These are phyloP conservation scores for Tuber borchii DNA, from an alignment of 495 filamentous ascomycete genomes.

Conservation along the genomic window DNA sequence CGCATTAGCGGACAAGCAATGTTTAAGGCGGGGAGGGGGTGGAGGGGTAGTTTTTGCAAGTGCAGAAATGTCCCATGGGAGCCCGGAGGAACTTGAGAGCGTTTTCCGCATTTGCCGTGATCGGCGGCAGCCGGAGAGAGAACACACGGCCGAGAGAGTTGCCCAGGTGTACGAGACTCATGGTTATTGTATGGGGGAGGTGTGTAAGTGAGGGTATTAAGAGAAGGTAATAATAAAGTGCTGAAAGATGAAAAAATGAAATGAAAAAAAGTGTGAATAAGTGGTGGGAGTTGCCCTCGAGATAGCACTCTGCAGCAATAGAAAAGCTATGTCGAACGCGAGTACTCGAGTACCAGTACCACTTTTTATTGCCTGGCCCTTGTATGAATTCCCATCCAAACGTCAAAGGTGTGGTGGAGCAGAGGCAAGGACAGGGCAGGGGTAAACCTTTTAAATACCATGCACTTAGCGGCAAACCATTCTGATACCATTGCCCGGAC, in stretches of 20 bases:
- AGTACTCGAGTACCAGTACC: too few relatives aligned
- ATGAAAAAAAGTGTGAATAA: neutral
- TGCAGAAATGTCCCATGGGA: too few relatives aligned
- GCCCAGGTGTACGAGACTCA: slow-evolving; percentile 16
- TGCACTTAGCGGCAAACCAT: too few relatives aligned
- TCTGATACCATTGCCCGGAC: too few relatives aligned
- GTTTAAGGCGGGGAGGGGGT: too few relatives aligned
- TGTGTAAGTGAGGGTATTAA: neutral
- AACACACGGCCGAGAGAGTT: slow-evolving; percentile 36
- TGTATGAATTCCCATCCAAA: neutral
- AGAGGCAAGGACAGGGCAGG: too few relatives aligned
- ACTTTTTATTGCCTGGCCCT: too few relatives aligned
- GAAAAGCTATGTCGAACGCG: too few relatives aligned
- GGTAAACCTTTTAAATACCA: too few relatives aligned
- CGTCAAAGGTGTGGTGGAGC: neutral
- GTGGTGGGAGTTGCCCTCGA: neutral
- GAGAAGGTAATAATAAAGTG: neutral
- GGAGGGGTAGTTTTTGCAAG: too few relatives aligned
- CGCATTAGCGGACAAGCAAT: too few relatives aligned
- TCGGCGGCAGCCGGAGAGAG: slow-evolving; percentile 9
- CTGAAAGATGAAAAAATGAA: neutral
- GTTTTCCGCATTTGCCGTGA: neutral
- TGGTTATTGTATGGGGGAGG: neutral
- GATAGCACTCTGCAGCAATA: too few relatives aligned
- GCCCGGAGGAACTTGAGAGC: neutral